Evolutionary conservation across 164 flowering plant species (phyloP).

Genomic region (Piper longum): DNA sequence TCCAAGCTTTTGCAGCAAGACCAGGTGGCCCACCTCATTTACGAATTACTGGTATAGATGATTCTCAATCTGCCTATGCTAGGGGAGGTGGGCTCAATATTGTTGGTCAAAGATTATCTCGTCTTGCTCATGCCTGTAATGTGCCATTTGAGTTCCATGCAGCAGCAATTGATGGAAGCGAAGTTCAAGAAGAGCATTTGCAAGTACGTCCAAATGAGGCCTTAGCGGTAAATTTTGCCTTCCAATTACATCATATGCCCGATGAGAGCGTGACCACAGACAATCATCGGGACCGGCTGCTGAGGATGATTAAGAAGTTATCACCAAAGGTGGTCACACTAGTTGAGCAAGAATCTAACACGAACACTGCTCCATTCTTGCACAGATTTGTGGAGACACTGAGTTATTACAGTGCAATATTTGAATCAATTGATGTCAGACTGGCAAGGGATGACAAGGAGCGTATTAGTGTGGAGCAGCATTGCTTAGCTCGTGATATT

Average conservation of each 20-base stretch:
- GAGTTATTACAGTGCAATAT: slow-evolving; percentile 44
- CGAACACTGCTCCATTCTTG: slow-evolving; percentile 55
- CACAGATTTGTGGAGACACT: slow-evolving; percentile 50
- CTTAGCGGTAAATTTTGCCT: slow-evolving; percentile 58
- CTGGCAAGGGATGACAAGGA: slow-evolving; percentile 57
- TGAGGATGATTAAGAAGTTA: slow-evolving; percentile 54
- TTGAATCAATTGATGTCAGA: slow-evolving; percentile 57
- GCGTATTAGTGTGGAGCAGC: slow-evolving; percentile 65
- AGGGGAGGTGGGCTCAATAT: slow-evolving; percentile 48
- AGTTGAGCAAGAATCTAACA: slow-evolving; percentile 69
- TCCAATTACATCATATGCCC: slow-evolving; percentile 64
- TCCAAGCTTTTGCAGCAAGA: slow-evolving; percentile 56
- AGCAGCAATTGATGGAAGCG: slow-evolving; percentile 27
- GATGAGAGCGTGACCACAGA: slow-evolving; percentile 58
- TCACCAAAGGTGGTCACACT: slow-evolving; percentile 76
- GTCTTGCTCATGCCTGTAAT: slow-evolving; percentile 39
- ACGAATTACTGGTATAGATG: slow-evolving; percentile 74
- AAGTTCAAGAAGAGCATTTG: slow-evolving; percentile 31
- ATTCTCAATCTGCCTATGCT: slow-evolving; percentile 46
- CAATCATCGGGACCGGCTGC: slow-evolving; percentile 60
- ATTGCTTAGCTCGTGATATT: slow-evolving; percentile 63
- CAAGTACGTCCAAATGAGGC: slow-evolving; percentile 45
- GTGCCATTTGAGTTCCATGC: slow-evolving; percentile 65
- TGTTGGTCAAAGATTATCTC: slow-evolving; percentile 49
- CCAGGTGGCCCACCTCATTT: slow-evolving; percentile 66